Evolutionary conservation across 2,329 filamentous ascomycete genomes (phyloP).

Genomic region (Ceratocystis alfenasii): DNA sequence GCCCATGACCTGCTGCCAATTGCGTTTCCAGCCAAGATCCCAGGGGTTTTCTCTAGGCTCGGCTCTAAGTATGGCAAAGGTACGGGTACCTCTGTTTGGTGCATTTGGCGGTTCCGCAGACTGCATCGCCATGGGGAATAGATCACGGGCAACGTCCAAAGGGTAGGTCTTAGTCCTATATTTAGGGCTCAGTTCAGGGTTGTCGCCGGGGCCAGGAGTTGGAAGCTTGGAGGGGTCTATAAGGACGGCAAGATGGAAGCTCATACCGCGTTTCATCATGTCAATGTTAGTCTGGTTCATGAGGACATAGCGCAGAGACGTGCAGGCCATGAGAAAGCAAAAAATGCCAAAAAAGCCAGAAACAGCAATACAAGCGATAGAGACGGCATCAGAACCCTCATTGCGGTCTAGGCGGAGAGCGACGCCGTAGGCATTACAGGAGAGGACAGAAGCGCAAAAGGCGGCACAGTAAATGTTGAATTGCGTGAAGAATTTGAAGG

Average conservation of each 20-base stretch:
- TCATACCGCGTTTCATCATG: constrained; percentile 49
- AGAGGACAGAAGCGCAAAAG: constrained; percentile 53
- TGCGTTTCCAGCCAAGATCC: constrained; percentile 57
- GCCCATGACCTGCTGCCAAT: constrained; percentile 75
- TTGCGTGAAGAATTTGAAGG: constrained; percentile 87
- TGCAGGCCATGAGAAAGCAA: constrained; percentile 60
- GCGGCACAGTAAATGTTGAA: constrained; percentile 64
- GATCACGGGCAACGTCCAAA: constrained; percentile 28
- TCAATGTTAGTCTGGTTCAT: constrained; percentile 80
- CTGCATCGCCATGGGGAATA: constrained; percentile 23
- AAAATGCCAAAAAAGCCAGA: constrained; percentile 70
- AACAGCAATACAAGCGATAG: constrained; percentile 55
- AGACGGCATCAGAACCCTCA: constrained; percentile 41
- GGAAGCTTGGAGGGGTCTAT: constrained; percentile 35
- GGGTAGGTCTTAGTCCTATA: constrained; percentile 50
- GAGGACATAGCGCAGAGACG: constrained; percentile 56
- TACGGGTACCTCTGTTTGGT: constrained; percentile 34
- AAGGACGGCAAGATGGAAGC: constrained; percentile 63
- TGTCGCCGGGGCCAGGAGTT: constrained; percentile 30
- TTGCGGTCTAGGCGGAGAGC: constrained; percentile 39
- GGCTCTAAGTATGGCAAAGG: constrained; percentile 69
- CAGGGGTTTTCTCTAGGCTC: constrained; percentile 72
- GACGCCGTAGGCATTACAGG: constrained; percentile 52
- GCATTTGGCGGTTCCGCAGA: constrained; percentile 47
- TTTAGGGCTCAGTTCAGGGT: neutral